Evolutionary conservation across 305 asterid genomes (phyloP).

Genomic region (Ilex paraguariensis): DNA sequence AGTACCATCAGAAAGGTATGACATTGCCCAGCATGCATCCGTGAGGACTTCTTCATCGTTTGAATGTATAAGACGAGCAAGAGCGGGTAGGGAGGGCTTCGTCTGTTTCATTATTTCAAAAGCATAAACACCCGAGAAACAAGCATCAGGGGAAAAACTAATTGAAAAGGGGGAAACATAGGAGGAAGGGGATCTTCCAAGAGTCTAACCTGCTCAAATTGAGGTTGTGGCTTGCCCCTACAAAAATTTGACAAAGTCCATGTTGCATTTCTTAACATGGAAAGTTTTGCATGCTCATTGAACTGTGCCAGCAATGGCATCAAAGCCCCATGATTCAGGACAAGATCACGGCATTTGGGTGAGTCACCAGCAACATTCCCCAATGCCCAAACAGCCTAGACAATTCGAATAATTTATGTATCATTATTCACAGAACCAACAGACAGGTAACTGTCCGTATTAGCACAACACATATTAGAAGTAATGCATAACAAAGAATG

Average conservation of each 20-base stretch:
- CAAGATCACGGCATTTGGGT: conserved; percentile 53
- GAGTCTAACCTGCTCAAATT: conserved; percentile 42
- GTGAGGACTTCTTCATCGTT: conserved; percentile 53
- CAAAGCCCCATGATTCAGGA: conserved; percentile 49
- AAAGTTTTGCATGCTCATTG: conserved; percentile 40
- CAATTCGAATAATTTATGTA: background rate
- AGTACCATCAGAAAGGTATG: conserved; percentile 47
- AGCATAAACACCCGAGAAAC: background rate
- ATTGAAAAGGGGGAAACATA: too few relatives aligned
- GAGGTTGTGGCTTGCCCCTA: conserved; percentile 57
- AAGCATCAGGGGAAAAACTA: background rate
- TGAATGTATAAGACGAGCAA: conserved; percentile 43
- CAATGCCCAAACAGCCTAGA: conserved; percentile 56
- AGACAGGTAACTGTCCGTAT: background rate
- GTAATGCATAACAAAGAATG: too few relatives aligned
- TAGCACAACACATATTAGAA: too few relatives aligned
- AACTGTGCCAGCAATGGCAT: conserved; percentile 46
- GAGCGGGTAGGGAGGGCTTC: conserved; percentile 48
- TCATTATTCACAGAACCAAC: background rate
- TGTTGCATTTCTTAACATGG: conserved; percentile 56
- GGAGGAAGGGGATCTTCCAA: background rate
- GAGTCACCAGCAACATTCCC: conserved; percentile 61
- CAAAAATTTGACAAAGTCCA: conserved; percentile 57
- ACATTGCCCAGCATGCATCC: conserved; percentile 60
- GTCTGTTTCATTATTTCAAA: conserved; percentile 28